Evolutionary conservation across 208 protist species (phyloP), one percentile per base, ranked within the genome.

Genomic region (Acanthamoeba castellanii): DNA sequence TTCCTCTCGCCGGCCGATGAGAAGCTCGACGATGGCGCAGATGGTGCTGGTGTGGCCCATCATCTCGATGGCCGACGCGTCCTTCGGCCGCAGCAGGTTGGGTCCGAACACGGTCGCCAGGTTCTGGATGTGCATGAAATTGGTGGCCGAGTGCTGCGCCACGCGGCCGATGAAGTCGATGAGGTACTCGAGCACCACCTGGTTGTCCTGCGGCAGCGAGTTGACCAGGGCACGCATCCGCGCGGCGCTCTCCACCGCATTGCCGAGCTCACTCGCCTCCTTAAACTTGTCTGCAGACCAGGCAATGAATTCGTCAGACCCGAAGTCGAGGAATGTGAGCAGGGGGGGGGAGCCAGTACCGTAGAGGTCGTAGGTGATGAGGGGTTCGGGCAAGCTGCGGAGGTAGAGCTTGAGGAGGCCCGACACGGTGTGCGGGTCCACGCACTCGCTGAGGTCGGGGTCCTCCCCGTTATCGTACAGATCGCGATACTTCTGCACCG

Each of bases 321-420:
- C 0, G 5, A 81, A 25, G 0, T 25, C 13, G 37, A 81, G 70
- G 1, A 6, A 64, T 27, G 6, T 2, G 30, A 25, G 30, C 37
- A n/a, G 3, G 37, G 30, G 37, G 72, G 27, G 7, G 22, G 37
- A 1, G 14, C 0, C 16, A 6, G 9, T 66, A 66, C 52, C 52
- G 16, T 89, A 89, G 42, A 89, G 52, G 37, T 57, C 82, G 55
- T 89, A 89, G 45, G 89, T 93, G 47, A 93, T 74, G 66, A 93
- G 89, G 22, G 89, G 89, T 13, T 93, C 89, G 27, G 89, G 89
- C 61, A 93, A 32, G 64, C 47, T 93, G 25, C 66, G 37, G 13
- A 93, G 89, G 61, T 78, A 93, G 27, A 74, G 61, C 70, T 93
- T 93, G 70, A 93, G 89, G 27, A 93, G 61, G 66, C 89, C 89